These are phyloP conservation scores for Boletus rufocinnamomeus DNA, from an alignment of 768 basidiomycete species.

Conservation along the genomic window DNA sequence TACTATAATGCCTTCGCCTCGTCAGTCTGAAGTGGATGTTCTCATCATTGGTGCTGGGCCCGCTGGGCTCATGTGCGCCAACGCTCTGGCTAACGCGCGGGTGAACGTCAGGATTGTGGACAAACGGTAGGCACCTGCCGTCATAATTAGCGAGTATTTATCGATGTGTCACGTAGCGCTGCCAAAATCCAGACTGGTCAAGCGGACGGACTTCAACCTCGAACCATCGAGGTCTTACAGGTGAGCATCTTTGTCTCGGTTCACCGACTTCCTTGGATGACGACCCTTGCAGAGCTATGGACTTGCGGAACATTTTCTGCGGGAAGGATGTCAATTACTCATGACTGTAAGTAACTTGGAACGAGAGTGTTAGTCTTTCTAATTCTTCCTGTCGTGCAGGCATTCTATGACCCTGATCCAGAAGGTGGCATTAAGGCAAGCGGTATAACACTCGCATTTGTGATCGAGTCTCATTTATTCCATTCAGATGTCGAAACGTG, in stretches of 20 bases:
- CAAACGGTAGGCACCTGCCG: conserved; percentile 32
- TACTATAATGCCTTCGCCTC: conserved; percentile 16
- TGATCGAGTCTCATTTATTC: not conserved
- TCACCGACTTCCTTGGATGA: not conserved
- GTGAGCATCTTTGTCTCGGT: conserved; percentile 18
- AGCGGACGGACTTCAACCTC: conserved; percentile 32
- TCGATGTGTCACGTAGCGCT: conserved; percentile 11
- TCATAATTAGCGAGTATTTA: not conserved
- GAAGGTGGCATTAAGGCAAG: conserved; percentile 62
- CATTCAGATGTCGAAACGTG: conserved; percentile 58
- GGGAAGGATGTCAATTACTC: conserved; percentile 64
- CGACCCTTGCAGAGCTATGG: conserved; percentile 63
- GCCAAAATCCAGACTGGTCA: conserved; percentile 24
- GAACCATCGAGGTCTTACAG: conserved; percentile 47
- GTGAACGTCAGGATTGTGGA: conserved; percentile 44
- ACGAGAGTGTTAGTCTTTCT: not conserved
- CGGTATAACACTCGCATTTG: not conserved
- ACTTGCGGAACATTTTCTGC: conserved; percentile 58
- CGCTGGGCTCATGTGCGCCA: conserved; percentile 45
- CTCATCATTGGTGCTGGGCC: conserved; percentile 46
- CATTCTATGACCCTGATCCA: conserved; percentile 70
- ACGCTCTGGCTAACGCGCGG: conserved; percentile 38
- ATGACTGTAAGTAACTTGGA: conserved; percentile 54
- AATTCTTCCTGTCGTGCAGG: conserved; percentile 39
- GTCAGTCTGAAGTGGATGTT: conserved; percentile 39